phyloP scores from a whole-genome alignment of 768 basidiomycete genomes.

The Termitomyces sp. region DNA sequence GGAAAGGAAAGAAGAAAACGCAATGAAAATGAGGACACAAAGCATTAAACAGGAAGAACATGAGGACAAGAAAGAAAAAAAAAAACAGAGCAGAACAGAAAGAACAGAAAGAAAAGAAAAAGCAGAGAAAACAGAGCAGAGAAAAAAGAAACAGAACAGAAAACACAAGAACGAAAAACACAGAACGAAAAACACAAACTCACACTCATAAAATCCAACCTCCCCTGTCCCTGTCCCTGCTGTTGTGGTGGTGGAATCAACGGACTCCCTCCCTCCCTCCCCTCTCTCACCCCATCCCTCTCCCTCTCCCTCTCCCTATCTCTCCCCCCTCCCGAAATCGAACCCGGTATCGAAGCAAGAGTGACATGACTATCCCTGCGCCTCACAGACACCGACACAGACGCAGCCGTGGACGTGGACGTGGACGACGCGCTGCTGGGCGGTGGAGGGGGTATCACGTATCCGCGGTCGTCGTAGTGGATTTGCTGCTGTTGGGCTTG shows the following conservation, averaged over 20 bases:
- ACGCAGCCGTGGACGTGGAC: not conserved
- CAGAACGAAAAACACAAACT: not conserved
- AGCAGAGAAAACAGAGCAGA: too few relatives aligned
- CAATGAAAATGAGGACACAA: too few relatives aligned
- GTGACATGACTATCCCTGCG: not conserved
- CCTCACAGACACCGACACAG: not conserved
- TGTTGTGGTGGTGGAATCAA: too few relatives aligned
- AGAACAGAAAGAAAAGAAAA: too few relatives aligned
- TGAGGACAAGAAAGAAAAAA: too few relatives aligned
- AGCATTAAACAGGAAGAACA: too few relatives aligned
- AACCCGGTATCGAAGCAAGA: too few relatives aligned
- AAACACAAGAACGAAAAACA: too few relatives aligned
- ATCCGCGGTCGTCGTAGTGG: not conserved
- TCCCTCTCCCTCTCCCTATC: conserved; percentile 10
- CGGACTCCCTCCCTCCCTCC: too few relatives aligned
- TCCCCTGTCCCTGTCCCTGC: not conserved
- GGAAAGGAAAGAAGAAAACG: too few relatives aligned
- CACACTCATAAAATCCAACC: conserved; percentile 1
- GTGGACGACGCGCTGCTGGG: not conserved
- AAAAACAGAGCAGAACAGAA: not conserved
- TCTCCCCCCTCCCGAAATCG: too few relatives aligned
- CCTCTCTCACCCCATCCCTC: not conserved
- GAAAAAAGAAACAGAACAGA: too few relatives aligned
- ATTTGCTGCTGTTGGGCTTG: not conserved
- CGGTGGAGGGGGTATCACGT: not conserved